Conservation (phyloP, 2,329 filamentous ascomycete species). For the Neurospora sp. region DNA sequence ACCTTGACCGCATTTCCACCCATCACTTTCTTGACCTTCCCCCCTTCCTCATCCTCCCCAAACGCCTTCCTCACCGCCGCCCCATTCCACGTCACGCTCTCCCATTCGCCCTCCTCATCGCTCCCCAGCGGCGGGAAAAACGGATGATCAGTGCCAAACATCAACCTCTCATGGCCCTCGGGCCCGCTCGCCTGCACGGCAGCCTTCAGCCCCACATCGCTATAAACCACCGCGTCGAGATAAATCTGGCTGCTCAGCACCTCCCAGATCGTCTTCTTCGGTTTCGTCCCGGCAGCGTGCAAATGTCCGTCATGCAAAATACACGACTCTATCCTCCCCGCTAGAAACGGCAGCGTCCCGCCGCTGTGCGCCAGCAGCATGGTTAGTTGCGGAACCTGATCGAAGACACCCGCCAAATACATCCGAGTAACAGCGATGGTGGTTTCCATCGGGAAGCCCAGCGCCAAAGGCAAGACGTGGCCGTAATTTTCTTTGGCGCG, state of each 20-base stretch:
- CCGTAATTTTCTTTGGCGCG: conserved; percentile 61
- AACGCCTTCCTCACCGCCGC: conserved; percentile 18
- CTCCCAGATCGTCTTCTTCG: conserved; percentile 44
- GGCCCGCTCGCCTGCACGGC: conserved; percentile 59
- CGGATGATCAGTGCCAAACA: conserved; percentile 78
- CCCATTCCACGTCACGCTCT: conserved; percentile 49
- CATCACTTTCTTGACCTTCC: conserved; percentile 21
- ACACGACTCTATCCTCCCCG: conserved; percentile 81
- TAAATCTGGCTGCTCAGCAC: conserved; percentile 65
- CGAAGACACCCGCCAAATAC: conserved; percentile 80
- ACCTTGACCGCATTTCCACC: conserved; percentile 21
- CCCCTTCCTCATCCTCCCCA: conserved; percentile 14
- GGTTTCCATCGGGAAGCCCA: conserved; percentile 88
- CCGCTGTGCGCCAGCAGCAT: conserved; percentile 83
- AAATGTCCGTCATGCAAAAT: conserved; percentile 74
- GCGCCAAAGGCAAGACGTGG: conserved; percentile 74
- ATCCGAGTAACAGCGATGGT: conserved; percentile 84
- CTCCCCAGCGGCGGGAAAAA: conserved; percentile 69
- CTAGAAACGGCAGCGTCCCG: conserved; percentile 80
- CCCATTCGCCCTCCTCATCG: conserved; percentile 54
- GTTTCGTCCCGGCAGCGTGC: conserved; percentile 46
- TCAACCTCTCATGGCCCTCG: conserved; percentile 56
- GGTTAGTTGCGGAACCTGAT: conserved; percentile 57
- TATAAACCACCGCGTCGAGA: conserved; percentile 80
- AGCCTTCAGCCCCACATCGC: conserved; percentile 60